Base-by-base conservation (phyloP, 73 alveolate genomes). In the Uronychia setigera region DNA sequence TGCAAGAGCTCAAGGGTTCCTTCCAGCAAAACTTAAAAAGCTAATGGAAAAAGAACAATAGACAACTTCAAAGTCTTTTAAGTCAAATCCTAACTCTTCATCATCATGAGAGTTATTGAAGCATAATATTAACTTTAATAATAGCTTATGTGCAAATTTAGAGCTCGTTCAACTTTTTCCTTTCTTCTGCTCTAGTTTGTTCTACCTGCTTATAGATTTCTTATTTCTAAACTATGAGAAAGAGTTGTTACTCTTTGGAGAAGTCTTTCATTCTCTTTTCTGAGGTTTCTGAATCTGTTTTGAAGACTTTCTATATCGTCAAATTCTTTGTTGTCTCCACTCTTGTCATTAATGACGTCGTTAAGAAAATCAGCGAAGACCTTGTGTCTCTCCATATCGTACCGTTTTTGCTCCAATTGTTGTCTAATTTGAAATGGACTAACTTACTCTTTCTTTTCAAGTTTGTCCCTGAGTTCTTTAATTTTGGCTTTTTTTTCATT, bases 291-390 rank as follows among this genome's bases (percentile, higher is more conserved):
- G 87, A 89, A 89, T 58, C 95, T 58, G 77, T 89, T 84, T 76
- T 90, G 75, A 19, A 85, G 81, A 26, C 80, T 87, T 26, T 90
- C 95, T 35, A 90, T 90, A 28, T 27, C 57, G n/a, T 76, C 82
- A 46, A 90, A 90, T 60, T 85, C 95, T 76, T 85, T 67, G 33
- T 85, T 79, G 32, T 86, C 92, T 1, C 92, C 88, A 46, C 83
- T 76, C 83, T 79, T 79, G 31, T 90, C 95, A 57, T 84, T 81
- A 32, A 90, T 88, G 11, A 90, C 88, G 31, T 85, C 85, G 79
- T 90, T 88, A 0, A 90, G 84, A 85, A 85, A 90, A 33, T 84
- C 82, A 30, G 85, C 59, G 81, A 84, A 90, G 29, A 34, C 77
- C 90, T 80, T 85, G 60, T 80, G 91, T 75, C 74, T 80, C 77